Evolutionary conservation across 495 filamentous ascomycete species (phyloP).

Genomic region (Aspergillus diversus): DNA sequence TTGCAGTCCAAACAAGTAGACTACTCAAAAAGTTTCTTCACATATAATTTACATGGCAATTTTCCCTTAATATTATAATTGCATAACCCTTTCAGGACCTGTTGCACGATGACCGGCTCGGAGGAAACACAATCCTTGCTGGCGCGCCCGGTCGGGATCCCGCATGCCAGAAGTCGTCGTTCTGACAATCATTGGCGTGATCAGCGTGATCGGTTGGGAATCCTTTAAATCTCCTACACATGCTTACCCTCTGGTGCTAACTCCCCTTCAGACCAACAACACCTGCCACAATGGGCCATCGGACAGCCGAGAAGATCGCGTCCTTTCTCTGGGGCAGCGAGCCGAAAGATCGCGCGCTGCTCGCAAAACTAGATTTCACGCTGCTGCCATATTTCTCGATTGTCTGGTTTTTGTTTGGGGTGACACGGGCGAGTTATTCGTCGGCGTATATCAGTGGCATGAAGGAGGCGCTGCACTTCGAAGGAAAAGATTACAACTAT

Average conservation of each 20-base stretch:
- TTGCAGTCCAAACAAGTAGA: not conserved
- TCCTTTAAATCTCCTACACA: not conserved
- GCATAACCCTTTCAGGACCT: too few species aligned
- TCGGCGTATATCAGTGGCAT: conserved; percentile 45
- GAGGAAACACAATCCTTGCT: not conserved
- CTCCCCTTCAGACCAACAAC: not conserved
- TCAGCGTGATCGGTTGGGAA: not conserved
- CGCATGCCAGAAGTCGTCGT: not conserved
- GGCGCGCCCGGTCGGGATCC: not conserved
- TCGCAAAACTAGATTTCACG: conserved; percentile 36
- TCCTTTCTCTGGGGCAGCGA: conserved; percentile 34
- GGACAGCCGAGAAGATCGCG: not conserved
- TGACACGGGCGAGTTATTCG: conserved; percentile 43
- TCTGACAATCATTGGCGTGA: not conserved
- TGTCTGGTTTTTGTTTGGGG: conserved; percentile 42
- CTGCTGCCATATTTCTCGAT: conserved; percentile 41
- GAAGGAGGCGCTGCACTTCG: conserved; percentile 38
- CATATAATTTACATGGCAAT: too few species aligned
- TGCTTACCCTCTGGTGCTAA: not conserved
- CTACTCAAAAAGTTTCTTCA: too few species aligned
- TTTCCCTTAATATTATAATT: too few species aligned
- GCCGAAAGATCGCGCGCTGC: conserved; percentile 31
- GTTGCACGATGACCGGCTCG: too few species aligned
- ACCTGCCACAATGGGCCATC: not conserved
- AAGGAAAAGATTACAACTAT: conserved; percentile 44